Conservation (phyloP, 257 asterid species). For the Jacaranda copaia region DNA sequence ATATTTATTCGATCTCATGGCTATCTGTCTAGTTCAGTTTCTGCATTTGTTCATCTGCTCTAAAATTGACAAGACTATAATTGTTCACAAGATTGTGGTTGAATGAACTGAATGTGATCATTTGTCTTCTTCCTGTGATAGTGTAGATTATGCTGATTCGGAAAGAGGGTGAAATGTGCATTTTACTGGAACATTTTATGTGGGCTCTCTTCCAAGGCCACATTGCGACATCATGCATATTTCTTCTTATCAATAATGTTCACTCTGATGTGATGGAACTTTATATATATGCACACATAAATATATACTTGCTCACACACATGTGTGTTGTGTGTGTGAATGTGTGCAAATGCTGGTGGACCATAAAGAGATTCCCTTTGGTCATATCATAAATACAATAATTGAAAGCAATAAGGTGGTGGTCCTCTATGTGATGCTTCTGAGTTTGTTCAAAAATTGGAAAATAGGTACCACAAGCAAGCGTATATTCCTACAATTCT, state of each 20-base stretch:
- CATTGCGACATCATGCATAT: background rate
- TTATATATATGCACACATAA: background rate
- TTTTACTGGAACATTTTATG: background rate
- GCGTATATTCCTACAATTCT: background rate
- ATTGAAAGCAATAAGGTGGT: slow-evolving; percentile 34
- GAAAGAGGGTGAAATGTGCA: background rate
- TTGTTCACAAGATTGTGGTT: background rate
- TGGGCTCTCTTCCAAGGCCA: background rate
- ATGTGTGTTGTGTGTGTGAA: background rate
- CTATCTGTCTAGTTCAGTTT: background rate
- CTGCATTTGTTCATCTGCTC: background rate
- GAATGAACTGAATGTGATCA: background rate
- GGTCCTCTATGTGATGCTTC: background rate
- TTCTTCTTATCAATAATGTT: slow-evolving; percentile 6
- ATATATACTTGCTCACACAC: background rate
- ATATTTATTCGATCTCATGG: background rate
- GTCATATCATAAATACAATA: slow-evolving; percentile 28
- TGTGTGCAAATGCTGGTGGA: slow-evolving; percentile 22
- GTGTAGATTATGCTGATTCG: background rate
- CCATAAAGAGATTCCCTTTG: slow-evolving; percentile 21
- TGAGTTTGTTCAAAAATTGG: background rate
- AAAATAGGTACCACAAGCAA: background rate
- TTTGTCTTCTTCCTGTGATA: background rate
- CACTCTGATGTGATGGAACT: slow-evolving; percentile 25
- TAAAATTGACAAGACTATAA: background rate